These are phyloP conservation scores for Lobulomyces angularis DNA, from an alignment of 192 early-diverging fungal species.

Conservation along the genomic window DNA sequence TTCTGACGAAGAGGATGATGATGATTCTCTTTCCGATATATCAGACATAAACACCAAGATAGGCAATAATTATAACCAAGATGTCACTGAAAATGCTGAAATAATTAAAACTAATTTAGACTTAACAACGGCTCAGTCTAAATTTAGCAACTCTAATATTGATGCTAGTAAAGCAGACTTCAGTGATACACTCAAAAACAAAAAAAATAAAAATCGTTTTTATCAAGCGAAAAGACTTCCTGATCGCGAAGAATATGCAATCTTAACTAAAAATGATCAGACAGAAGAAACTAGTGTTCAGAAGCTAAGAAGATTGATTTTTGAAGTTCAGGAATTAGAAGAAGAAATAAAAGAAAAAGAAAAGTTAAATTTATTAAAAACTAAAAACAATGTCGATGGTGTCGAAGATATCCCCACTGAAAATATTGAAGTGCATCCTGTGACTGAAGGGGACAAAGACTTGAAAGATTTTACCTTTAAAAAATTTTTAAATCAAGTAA, in stretches of 20 bases:
- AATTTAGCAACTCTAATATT: constrained; percentile 24
- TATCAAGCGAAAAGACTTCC: constrained; percentile 1
- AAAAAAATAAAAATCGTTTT: constrained; percentile 12
- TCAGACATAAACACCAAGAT: constrained; percentile 8
- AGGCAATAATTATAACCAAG: constrained; percentile 1
- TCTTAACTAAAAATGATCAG: constrained; percentile 22
- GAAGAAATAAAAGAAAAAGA: constrained; percentile 34
- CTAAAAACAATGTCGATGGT: no score
- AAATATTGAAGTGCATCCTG: background rate
- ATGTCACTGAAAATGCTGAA: constrained; percentile 6
- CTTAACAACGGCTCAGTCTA: background rate
- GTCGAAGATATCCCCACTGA: constrained; percentile 7
- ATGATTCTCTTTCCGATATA: no score
- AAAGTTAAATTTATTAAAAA: no score
- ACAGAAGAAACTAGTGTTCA: constrained; percentile 63
- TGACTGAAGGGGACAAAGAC: background rate
- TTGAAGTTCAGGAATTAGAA: constrained; percentile 69
- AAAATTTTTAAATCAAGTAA: constrained; percentile 14
- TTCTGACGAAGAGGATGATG: no score
- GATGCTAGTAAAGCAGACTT: constrained; percentile 40
- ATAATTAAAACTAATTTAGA: no score
- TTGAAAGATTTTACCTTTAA: constrained; percentile 2
- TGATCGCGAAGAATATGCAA: constrained; percentile 10
- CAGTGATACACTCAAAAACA: constrained; percentile 35
- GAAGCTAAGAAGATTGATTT: constrained; percentile 61